phyloP scores from a whole-genome alignment of 768 basidiomycete species.

The Phylloporus arenicola region DNA sequence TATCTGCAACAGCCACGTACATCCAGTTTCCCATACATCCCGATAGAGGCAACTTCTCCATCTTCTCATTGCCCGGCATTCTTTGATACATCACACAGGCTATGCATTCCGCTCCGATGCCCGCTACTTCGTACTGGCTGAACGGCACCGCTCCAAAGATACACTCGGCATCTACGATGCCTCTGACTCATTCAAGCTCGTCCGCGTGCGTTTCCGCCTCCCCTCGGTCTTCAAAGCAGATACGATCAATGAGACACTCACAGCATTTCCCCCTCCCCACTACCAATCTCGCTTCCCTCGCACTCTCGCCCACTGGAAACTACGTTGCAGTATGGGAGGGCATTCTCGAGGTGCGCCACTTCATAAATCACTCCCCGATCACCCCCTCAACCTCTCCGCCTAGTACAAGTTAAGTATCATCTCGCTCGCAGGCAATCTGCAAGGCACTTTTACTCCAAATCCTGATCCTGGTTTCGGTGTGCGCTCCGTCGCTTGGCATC shows the following conservation, averaged over 20 bases:
- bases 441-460: conserved; percentile 64
- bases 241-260: conserved; percentile 13
- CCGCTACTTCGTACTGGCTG: conserved; percentile 79
- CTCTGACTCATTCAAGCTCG: conserved; percentile 60
- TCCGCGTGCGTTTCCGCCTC: conserved; percentile 44
- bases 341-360: conserved; percentile 63
- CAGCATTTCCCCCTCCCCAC: conserved; percentile 86
- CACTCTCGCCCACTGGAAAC: conserved; percentile 72
- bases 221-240: conserved; percentile 11
- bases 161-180: conserved; percentile 82
- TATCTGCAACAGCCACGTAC: conserved; percentile 68
- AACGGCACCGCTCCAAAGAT: conserved; percentile 87
- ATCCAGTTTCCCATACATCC: conserved; percentile 84
- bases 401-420: conserved; percentile 77
- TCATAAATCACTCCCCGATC: not conserved
- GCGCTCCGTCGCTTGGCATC: conserved; percentile 78
- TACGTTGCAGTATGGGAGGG: conserved; percentile 81
- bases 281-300: conserved; percentile 59
- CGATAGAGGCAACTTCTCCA: conserved; percentile 53
- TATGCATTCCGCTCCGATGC: conserved; percentile 77
- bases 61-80: not conserved
- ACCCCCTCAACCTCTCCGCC: not conserved
- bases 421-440: conserved; percentile 56
- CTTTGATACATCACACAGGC: conserved; percentile 37
- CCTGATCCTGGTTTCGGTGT: conserved; percentile 84